phyloP scores from a whole-genome alignment of 2,329 filamentous ascomycete species.

The Cladophialophora chaetospira region DNA sequence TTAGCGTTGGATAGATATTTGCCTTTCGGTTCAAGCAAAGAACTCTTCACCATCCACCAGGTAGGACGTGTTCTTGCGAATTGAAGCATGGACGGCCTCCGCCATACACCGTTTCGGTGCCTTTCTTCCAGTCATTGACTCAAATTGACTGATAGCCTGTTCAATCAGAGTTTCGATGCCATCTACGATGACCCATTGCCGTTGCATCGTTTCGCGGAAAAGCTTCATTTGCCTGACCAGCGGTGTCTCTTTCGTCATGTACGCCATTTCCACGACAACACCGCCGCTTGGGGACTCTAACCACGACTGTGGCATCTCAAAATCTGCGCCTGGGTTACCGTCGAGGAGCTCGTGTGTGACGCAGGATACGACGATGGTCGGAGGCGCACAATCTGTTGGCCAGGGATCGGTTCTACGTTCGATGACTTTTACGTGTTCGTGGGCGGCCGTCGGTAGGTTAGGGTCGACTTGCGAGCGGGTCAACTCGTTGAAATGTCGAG shows the following conservation, averaged over 20 bases:
- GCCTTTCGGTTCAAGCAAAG: conserved; percentile 5
- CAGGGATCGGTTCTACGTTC: conserved; percentile 61
- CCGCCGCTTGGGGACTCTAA: conserved; percentile 72
- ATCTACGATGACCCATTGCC: conserved; percentile 71
- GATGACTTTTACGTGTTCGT: conserved; percentile 54
- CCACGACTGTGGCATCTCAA: conserved; percentile 70
- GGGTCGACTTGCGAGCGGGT: conserved; percentile 41
- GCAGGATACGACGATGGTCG: conserved; percentile 75
- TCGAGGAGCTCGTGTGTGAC: conserved; percentile 69
- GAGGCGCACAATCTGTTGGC: conserved; percentile 64
- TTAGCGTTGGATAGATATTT: background rate
- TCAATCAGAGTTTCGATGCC: conserved; percentile 75
- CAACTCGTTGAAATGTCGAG: conserved; percentile 66
- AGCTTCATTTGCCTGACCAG: conserved; percentile 67
- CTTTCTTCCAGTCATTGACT: conserved; percentile 74
- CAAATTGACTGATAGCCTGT: conserved; percentile 79
- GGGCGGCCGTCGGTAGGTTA: conserved; percentile 39
- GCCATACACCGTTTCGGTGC: conserved; percentile 73
- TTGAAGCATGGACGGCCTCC: conserved; percentile 53
- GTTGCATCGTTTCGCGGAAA: conserved; percentile 56
- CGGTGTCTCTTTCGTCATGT: conserved; percentile 72
- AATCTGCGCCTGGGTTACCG: conserved; percentile 63
- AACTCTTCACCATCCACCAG: conserved; percentile 22
- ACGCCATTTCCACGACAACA: conserved; percentile 73
- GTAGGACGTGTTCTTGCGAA: conserved; percentile 23